A percentile compares a stretch with the other conserved stretches of the same genome.
Conservation (phyloP, 108 stramenopile species). For the Bacterosira constricta region DNA sequence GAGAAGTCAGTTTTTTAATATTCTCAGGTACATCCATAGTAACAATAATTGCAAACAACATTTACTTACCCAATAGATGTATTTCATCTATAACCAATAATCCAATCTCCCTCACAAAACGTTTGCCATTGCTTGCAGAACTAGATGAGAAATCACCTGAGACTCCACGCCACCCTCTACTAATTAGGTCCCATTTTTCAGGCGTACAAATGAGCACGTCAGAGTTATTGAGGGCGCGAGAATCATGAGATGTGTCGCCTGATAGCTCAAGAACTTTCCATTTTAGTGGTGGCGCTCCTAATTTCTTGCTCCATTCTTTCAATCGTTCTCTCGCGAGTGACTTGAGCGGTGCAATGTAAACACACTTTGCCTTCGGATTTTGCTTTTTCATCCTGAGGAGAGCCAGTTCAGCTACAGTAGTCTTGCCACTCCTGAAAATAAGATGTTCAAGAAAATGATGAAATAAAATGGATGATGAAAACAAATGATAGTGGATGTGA, state of each 20-base stretch:
- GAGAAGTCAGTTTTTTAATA: no score
- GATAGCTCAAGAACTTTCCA: slow-evolving; percentile 96
- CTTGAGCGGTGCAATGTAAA: slow-evolving; percentile 99
- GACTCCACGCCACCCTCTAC: slow-evolving; percentile 90
- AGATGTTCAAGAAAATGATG: no score
- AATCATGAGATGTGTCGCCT: slow-evolving; percentile 96
- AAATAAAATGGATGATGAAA: no score
- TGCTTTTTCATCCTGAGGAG: slow-evolving; percentile 87
- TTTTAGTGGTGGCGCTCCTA: slow-evolving; percentile 77
- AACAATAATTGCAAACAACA: no score
- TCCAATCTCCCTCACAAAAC: slow-evolving; percentile 84
- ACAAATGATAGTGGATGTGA: background rate
- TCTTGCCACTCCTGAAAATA: slow-evolving; percentile 72
- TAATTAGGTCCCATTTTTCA: slow-evolving; percentile 99
- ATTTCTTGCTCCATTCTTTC: slow-evolving; percentile 91
- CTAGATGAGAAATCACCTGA: slow-evolving; percentile 35
- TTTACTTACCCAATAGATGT: slow-evolving; percentile 89
- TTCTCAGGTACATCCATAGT: no score
- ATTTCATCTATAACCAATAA: slow-evolving; percentile 98
- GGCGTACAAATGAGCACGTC: slow-evolving; percentile 98
- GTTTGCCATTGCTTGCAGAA: slow-evolving; percentile 56
- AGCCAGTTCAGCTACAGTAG: slow-evolving; percentile 88
- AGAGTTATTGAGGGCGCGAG: slow-evolving; percentile 75
- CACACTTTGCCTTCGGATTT: slow-evolving; percentile 73
- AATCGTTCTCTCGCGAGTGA: slow-evolving; percentile 96